phyloP scores from a whole-genome alignment of 352 stramenopile genomes.

The Phytophthora cryptogea region DNA sequence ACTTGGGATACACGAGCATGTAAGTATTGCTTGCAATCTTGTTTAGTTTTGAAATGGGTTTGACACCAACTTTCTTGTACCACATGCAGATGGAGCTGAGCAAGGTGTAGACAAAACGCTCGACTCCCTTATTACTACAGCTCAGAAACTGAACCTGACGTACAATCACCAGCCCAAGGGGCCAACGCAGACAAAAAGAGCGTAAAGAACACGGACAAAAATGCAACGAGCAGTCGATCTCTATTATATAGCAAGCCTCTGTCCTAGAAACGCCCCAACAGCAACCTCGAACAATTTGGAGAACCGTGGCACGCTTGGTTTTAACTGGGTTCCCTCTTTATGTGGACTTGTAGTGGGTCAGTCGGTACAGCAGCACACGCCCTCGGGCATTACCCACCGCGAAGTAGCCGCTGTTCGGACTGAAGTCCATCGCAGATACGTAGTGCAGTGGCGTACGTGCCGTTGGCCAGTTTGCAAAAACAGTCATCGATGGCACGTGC shows the following conservation, averaged over 20 bases:
- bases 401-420: conserved; percentile 93
- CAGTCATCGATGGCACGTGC: conserved; percentile 93
- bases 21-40: conserved; percentile 9
- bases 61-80: background rate
- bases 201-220: conserved; percentile 3
- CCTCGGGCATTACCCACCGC: conserved; percentile 97
- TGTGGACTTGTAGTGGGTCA: conserved; percentile 94
- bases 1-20: conserved; percentile 36
- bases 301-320: conserved; percentile 19
- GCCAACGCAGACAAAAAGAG: conserved; percentile 10
- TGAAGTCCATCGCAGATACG: conserved; percentile 96
- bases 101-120: conserved; percentile 56
- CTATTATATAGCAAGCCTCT: conserved; percentile 48
- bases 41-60: background rate
- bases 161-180: conserved; percentile 35
- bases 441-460: conserved; percentile 96
- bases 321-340: conserved; percentile 41
- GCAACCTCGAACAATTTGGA: conserved; percentile 18
- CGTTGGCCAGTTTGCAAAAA: conserved; percentile 99
- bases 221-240: conserved; percentile 38
- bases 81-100: conserved; percentile 28
- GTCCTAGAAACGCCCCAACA: conserved; percentile 21
- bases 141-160: conserved; percentile 60
- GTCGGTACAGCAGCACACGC: conserved; percentile 95
- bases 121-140: conserved; percentile 63